phyloP scores from a whole-genome alignment of 225 moss, liverwort and hornwort genomes.

The Pseudoscleropodium purum region DNA sequence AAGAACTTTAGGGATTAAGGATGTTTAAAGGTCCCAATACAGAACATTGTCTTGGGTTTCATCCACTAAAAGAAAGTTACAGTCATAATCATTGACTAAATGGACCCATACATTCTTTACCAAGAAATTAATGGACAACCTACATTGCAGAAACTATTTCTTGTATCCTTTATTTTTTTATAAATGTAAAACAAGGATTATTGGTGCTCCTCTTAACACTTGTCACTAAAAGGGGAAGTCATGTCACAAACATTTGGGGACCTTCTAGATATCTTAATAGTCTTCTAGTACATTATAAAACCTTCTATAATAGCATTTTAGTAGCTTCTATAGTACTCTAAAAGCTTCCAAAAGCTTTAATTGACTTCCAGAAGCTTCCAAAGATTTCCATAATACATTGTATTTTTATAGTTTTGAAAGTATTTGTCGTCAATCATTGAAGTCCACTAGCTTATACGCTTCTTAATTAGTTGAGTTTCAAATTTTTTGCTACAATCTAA shows the following conservation, averaged over 20 bases:
- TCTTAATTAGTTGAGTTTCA: neutral
- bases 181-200: neutral
- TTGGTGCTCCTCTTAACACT: neutral
- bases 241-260: rapidly evolving
- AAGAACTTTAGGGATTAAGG: too few species aligned
- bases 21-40: neutral
- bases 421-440: neutral
- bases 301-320: neutral
- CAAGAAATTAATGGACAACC: neutral
- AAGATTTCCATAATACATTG: neutral
- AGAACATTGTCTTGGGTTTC: rapidly evolving
- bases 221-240: rapidly evolving
- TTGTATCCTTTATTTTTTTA: neutral
- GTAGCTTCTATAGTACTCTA: neutral
- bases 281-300: neutral
- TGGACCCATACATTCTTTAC: neutral
- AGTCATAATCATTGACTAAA: neutral
- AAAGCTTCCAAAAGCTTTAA: neutral
- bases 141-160: neutral
- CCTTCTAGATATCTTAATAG: rapidly evolving
- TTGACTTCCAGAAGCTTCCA: neutral
- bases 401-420: neutral
- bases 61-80: rapidly evolving
- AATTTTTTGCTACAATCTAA: neutral
- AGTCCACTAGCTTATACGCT: neutral